Percentiles rank a stretch among this genome's conserved stretches.
phyloP scores from a whole-genome alignment of 108 stramenopile genomes.

The Cyclostephanos tholiformis region DNA sequence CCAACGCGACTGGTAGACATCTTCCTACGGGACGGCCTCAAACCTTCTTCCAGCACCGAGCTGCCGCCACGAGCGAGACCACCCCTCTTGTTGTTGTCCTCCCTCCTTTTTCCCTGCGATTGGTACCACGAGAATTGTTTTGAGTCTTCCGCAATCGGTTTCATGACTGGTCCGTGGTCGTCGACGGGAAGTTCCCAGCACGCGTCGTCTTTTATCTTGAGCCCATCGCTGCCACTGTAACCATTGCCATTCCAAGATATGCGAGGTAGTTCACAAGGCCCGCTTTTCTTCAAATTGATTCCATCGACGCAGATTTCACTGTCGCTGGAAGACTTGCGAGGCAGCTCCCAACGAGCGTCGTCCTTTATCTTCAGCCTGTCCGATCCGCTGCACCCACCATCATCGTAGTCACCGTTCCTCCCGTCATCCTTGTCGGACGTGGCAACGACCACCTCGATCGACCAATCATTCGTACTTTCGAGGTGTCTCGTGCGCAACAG shows the following conservation, averaged over 20 bases:
- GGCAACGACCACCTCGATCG: constrained; percentile 10
- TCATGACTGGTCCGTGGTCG: background rate
- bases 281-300: background rate
- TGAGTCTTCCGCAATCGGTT: no score
- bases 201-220: background rate
- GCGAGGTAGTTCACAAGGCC: background rate
- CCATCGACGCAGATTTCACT: no score
- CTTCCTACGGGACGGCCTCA: background rate
- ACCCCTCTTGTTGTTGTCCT: background rate
- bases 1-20: background rate
- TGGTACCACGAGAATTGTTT: background rate
- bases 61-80: background rate
- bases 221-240: background rate
- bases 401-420: background rate
- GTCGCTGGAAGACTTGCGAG: background rate
- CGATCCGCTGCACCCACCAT: background rate
- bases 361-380: background rate
- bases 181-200: background rate
- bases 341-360: background rate
- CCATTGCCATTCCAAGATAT: background rate
- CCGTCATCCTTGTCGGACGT: background rate
- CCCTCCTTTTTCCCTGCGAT: background rate
- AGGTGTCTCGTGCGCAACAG: constrained; percentile 43
- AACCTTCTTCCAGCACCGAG: background rate
- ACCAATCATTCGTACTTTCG: constrained; percentile 34